Percentiles rank a stretch among this genome's conserved stretches.
Conservation (phyloP, 2,329 filamentous ascomycete genomes). For the Trichoderma citrinoviride region DNA sequence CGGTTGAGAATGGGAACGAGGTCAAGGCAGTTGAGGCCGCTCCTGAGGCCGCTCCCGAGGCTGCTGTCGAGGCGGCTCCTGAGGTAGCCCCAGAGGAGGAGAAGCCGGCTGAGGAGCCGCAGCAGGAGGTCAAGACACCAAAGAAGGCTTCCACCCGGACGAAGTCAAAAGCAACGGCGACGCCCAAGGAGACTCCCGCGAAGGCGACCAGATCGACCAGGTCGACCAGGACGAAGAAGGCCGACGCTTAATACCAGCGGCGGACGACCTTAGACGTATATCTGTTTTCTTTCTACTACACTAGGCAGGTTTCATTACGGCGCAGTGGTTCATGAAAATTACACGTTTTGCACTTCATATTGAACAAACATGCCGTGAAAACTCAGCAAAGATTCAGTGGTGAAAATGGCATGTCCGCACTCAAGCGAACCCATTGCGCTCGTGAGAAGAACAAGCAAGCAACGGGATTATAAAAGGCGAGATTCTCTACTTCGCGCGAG, state of each 20-base stretch:
- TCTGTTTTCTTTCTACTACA: neutral
- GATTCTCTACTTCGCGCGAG: slow-evolving; percentile 54
- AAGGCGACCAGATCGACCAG: slow-evolving; percentile 27
- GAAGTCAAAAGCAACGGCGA: slow-evolving; percentile 27
- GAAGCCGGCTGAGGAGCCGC: slow-evolving; percentile 28
- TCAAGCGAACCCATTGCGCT: slow-evolving; percentile 61
- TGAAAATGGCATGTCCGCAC: slow-evolving; percentile 48
- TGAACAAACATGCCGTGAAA: neutral
- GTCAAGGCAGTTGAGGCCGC: slow-evolving; percentile 40
- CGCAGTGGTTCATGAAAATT: slow-evolving; percentile 21
- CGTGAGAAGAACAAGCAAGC: slow-evolving; percentile 44
- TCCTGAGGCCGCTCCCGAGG: slow-evolving; percentile 19
- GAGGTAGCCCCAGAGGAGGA: slow-evolving; percentile 27
- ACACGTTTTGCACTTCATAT: neutral
- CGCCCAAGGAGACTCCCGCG: slow-evolving; percentile 30
- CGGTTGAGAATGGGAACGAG: slow-evolving; percentile 38
- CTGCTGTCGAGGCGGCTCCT: slow-evolving; percentile 24
- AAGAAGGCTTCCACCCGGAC: slow-evolving; percentile 25
- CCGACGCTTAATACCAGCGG: slow-evolving; percentile 33
- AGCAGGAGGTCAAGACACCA: slow-evolving; percentile 25
- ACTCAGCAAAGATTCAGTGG: slow-evolving; percentile 16
- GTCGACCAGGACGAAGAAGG: slow-evolving; percentile 41
- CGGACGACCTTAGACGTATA: neutral
- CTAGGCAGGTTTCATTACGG: slow-evolving; percentile 14
- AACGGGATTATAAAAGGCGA: slow-evolving; percentile 61